phyloP scores from a whole-genome alignment of 805 yeast species.

The Wickerhamiella dianesei region DNA sequence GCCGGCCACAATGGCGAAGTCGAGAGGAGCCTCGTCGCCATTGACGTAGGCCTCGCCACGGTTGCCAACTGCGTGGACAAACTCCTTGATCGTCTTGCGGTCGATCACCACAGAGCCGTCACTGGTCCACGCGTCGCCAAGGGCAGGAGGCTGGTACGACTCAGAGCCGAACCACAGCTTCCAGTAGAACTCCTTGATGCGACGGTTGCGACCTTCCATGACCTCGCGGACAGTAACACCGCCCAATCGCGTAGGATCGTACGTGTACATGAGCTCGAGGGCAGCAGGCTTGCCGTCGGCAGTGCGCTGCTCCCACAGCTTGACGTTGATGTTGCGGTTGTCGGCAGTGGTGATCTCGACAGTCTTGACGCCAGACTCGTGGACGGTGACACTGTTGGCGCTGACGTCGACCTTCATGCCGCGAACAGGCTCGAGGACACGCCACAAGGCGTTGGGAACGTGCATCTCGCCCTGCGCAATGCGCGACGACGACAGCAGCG shows the following conservation, averaged over 20 bases:
- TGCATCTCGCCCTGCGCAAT: constrained; percentile 78
- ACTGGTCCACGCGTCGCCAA: constrained; percentile 59
- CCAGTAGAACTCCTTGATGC: constrained; percentile 97
- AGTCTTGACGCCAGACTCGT: constrained; percentile 61
- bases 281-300: constrained; percentile 61
- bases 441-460: constrained; percentile 63
- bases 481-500: constrained; percentile 65
- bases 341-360: constrained; percentile 45
- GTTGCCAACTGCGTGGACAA: constrained; percentile 95
- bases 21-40: constrained; percentile 87
- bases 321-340: constrained; percentile 45
- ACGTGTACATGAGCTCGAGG: constrained; percentile 64
- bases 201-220: constrained; percentile 76
- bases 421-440: constrained; percentile 63
- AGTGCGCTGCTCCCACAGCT: constrained; percentile 78
- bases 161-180: constrained; percentile 76
- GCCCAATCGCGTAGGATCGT: constrained; percentile 66
- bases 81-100: constrained; percentile 69
- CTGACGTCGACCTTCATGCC: constrained; percentile 49
- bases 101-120: constrained; percentile 47
- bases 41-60: constrained; percentile 90
- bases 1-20: constrained; percentile 94
- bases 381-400: constrained; percentile 42
- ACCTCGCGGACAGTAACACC: constrained; percentile 88
- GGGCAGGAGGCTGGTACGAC: constrained; percentile 41